Conservation (phyloP, 139 green algal genomes). For the Closterium sp. region DNA sequence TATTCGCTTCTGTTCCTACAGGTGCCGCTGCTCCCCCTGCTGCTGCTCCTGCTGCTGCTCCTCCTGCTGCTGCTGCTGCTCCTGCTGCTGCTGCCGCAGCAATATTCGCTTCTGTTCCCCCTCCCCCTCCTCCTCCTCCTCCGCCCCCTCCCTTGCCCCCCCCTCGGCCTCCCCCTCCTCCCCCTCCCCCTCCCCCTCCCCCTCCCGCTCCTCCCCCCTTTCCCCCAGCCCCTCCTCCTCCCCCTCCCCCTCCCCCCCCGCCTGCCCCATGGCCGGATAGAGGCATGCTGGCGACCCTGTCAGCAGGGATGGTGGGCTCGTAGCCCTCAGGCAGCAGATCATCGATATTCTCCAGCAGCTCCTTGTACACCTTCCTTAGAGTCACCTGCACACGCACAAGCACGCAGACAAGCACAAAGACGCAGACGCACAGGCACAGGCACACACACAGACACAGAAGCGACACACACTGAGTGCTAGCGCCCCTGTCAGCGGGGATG, state of each 20-base stretch:
- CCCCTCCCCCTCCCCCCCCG: background rate
- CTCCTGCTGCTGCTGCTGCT: background rate
- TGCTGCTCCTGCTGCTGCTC: background rate
- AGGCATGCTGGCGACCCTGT: background rate
- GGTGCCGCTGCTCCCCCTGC: background rate
- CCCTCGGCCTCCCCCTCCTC: background rate
- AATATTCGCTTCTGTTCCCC: background rate
- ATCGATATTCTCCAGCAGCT: slow-evolving; percentile 32
- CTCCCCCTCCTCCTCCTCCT: background rate
- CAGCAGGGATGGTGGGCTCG: background rate
- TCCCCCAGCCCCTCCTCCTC: too few species aligned
- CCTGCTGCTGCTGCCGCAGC: background rate
- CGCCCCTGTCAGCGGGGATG: too few species aligned
- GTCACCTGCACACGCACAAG: too few species aligned
- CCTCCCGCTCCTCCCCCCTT: background rate
- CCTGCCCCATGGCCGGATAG: background rate
- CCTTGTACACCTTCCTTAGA: slow-evolving; percentile 42
- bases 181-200: background rate
- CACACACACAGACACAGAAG: background rate
- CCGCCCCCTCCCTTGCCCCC: background rate
- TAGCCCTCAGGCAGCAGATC: slow-evolving; percentile 25
- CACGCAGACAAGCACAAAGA: too few species aligned
- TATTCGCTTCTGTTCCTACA: background rate
- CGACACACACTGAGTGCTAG: background rate
- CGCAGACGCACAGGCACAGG: too few species aligned